Evolutionary conservation across 495 filamentous ascomycete species (phyloP).

Genomic region (Talaromyces wortmannii): DNA sequence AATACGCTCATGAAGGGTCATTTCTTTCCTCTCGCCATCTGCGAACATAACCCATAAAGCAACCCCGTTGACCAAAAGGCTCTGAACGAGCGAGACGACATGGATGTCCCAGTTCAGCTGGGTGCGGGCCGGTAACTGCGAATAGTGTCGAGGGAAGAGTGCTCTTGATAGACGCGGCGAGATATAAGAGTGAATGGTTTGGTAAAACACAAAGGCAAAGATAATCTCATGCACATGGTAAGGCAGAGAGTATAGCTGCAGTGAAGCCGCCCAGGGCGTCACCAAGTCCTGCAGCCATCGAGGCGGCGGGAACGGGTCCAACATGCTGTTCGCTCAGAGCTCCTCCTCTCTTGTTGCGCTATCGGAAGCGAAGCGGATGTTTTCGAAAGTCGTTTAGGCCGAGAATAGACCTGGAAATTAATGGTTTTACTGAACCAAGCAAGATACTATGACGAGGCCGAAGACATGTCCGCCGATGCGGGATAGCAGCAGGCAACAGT

Average conservation of each 20-base stretch:
- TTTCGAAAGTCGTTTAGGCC: too few relatives aligned
- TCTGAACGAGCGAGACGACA: conserved; percentile 88
- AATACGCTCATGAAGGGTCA: conserved; percentile 70
- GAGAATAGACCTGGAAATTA: too few relatives aligned
- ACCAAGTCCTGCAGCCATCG: conserved; percentile 31
- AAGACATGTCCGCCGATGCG: neutral
- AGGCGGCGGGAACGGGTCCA: conserved; percentile 42
- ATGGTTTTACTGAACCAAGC: neutral
- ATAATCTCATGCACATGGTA: conserved; percentile 88
- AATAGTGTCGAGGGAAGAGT: conserved; percentile 69
- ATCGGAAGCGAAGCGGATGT: neutral
- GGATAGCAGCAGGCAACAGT: neutral
- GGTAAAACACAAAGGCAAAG: conserved; percentile 68
- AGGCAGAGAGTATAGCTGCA: conserved; percentile 63
- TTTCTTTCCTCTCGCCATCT: conserved; percentile 68
- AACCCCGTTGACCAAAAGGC: conserved; percentile 64
- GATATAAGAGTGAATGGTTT: conserved; percentile 61
- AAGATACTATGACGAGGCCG: neutral
- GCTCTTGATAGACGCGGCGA: conserved; percentile 66
- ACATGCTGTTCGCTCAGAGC: conserved; percentile 26
- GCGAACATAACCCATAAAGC: conserved; percentile 78
- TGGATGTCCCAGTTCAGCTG: conserved; percentile 95
- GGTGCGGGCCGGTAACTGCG: conserved; percentile 55
- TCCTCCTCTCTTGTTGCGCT: neutral
- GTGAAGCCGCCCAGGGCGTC: conserved; percentile 36